Conservation (phyloP, 2,329 filamentous ascomycete genomes). For the Fusarium sp. region DNA sequence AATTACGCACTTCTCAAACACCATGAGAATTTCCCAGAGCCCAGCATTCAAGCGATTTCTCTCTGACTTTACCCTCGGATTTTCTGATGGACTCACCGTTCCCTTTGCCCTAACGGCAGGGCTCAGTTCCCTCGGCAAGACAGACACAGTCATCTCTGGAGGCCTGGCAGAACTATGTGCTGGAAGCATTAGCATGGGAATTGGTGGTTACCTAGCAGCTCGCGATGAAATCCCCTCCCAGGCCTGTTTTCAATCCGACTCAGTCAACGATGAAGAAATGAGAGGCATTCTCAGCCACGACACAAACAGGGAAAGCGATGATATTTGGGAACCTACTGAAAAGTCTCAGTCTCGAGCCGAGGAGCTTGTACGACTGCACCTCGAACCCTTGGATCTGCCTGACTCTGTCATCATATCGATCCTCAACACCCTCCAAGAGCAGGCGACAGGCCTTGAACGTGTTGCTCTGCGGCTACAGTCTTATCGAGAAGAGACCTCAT, state of each 20-base stretch:
- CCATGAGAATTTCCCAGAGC: constrained; percentile 41
- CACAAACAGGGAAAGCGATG: constrained; percentile 23
- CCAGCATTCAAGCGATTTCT: constrained; percentile 58
- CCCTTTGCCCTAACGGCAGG: constrained; percentile 81
- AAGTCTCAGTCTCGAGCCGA: constrained; percentile 24
- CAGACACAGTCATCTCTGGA: constrained; percentile 73
- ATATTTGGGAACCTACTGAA: constrained; percentile 6
- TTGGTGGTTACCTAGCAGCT: constrained; percentile 77
- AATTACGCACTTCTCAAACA: background rate
- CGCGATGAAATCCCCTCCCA: constrained; percentile 47
- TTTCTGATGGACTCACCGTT: constrained; percentile 80
- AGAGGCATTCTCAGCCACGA: constrained; percentile 45
- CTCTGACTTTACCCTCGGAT: constrained; percentile 77
- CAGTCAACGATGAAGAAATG: constrained; percentile 38
- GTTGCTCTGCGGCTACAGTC: constrained; percentile 37
- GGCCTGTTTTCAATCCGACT: background rate
- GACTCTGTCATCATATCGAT: constrained; percentile 38
- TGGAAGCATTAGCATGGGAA: constrained; percentile 79
- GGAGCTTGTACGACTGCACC: constrained; percentile 48
- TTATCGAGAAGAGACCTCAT: constrained; percentile 18
- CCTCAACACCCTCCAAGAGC: constrained; percentile 40
- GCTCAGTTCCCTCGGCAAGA: constrained; percentile 70
- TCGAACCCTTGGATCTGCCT: constrained; percentile 49
- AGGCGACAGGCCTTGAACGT: constrained; percentile 49
- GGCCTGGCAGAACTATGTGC: constrained; percentile 78